A percentile compares a stretch with the other conserved stretches of the same genome.
These are phyloP conservation scores for Leishmania gerbilli DNA, from an alignment of 208 protist species.

Conservation along the genomic window DNA sequence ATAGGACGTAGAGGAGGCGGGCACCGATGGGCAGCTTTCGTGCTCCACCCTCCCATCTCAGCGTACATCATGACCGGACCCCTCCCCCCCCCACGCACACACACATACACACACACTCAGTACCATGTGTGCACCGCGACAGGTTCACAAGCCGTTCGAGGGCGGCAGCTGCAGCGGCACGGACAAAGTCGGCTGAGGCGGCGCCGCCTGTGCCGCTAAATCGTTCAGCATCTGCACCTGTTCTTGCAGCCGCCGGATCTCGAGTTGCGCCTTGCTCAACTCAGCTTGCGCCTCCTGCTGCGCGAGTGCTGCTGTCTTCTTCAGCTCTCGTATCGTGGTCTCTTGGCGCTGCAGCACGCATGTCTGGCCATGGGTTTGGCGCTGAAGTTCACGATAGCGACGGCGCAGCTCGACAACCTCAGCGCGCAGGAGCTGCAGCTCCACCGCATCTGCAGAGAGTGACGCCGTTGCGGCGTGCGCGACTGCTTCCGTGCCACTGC, in stretches of 20 bases:
- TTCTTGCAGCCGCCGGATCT: conserved; percentile 16
- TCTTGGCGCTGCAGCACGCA: conserved; percentile 22
- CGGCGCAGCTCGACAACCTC: conserved; percentile 18
- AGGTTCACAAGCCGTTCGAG: neutral
- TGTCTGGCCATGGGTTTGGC: conserved; percentile 13
- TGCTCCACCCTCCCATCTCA: neutral
- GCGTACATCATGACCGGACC: neutral
- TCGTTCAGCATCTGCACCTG: neutral
- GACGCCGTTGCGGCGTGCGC: neutral
- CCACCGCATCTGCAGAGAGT: neutral
- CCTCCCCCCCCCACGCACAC: too few species aligned
- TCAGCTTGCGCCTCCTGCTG: conserved; percentile 3
- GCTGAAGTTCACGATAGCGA: conserved; percentile 26
- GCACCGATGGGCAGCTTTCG: neutral
- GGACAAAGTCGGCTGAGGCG: neutral
- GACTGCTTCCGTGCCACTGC: neutral
- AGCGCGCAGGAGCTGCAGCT: conserved; percentile 12
- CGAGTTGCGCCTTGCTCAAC: neutral
- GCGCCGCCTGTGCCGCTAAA: neutral
- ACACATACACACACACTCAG: neutral
- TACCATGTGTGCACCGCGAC: neutral
- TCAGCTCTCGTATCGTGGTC: conserved; percentile 4
- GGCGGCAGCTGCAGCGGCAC: neutral
- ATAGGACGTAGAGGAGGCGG: neutral
- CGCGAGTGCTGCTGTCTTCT: neutral